Base-by-base conservation (phyloP, 1,139 yeast genomes). In the Hyphopichia pseudoburtonii region DNA sequence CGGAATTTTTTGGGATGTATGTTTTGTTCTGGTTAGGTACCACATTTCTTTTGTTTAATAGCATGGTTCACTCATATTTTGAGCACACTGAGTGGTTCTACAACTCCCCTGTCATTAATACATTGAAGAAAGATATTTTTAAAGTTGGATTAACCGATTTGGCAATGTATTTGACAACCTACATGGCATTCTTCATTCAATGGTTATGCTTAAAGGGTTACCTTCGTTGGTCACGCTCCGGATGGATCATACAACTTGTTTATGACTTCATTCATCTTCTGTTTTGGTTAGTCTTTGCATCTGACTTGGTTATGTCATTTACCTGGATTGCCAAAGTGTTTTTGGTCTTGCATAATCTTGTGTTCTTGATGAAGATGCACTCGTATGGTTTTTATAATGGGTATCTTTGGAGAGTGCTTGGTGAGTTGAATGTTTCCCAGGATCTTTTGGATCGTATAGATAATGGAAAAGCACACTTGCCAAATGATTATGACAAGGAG, bases 261-360 rank as follows among this genome's bases (percentile, higher is more conserved):
- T 85, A 74, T 56, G 90, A 85, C 48, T 41, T 77, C 3, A 45
- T 47, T 0, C 80, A 70, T 48, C 56, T 85, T 14, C 47, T 63
- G 28, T 79, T 74, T 48, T 75, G 71, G 68, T 53, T 80, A 30
- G 57, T 66, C 47, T 66, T 77, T 49, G 78, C 90, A 3, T 76
- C 80, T 31, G 61, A 63, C 31, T 55, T 61, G 39, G 45, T 46
- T 12, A 51, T 62, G 58, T 60, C 70, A 25, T 84, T 72, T 51
- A 87, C 90, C 3, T 90, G 97, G 97, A 83, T 89, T 37, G 96
- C 88, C 4, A 80, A 82, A 52, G 90, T 89, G 29, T 90, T 86
- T 51, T 63, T 90, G 43, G 73, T 86, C 41, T 67, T 90, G 40
- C 97, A 90, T 57, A 78, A 87, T n/a, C 67, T 87, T 37, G 97